Conservation (phyloP, 176 grass and related monocot species). For the Urochloa ruziziensis region DNA sequence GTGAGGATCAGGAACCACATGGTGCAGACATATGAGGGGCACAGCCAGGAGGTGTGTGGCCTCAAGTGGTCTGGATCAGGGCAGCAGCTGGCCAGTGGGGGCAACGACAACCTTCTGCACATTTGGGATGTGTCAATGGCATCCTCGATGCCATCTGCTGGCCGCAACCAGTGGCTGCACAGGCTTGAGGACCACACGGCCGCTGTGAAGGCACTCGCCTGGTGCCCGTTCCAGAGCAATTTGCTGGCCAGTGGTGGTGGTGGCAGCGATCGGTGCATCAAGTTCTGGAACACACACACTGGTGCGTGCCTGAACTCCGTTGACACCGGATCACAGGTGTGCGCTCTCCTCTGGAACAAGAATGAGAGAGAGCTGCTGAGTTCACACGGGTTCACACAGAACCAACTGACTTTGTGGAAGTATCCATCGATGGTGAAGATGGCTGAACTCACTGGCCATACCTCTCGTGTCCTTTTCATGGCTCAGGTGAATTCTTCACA, state of each 20-base stretch:
- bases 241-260: slow-evolving; percentile 57
- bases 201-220: slow-evolving; percentile 65
- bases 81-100: slow-evolving; percentile 63
- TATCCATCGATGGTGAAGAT: slow-evolving; percentile 63
- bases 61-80: slow-evolving; percentile 67
- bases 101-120: slow-evolving; percentile 70
- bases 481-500: slow-evolving; percentile 39
- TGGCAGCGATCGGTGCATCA: slow-evolving; percentile 61
- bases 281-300: slow-evolving; percentile 64
- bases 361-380: slow-evolving; percentile 55
- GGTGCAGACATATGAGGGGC: slow-evolving; percentile 63
- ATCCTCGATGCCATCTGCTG: slow-evolving; percentile 38
- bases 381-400: slow-evolving; percentile 51
- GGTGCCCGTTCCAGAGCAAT: slow-evolving; percentile 81
- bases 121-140: slow-evolving; percentile 63
- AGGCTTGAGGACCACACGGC: slow-evolving; percentile 57
- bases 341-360: slow-evolving; percentile 57
- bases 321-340: slow-evolving; percentile 55
- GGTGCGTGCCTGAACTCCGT: slow-evolving; percentile 57
- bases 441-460: slow-evolving; percentile 61
- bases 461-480: slow-evolving; percentile 61
- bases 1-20: slow-evolving; percentile 54
- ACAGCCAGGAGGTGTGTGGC: slow-evolving; percentile 66
- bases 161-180: slow-evolving; percentile 69
- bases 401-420: slow-evolving; percentile 58